A percentile compares a stretch with the other conserved stretches of the same genome.
phyloP scores from a whole-genome alignment of 495 filamentous ascomycete species.

The Cercophora newfieldiana region DNA sequence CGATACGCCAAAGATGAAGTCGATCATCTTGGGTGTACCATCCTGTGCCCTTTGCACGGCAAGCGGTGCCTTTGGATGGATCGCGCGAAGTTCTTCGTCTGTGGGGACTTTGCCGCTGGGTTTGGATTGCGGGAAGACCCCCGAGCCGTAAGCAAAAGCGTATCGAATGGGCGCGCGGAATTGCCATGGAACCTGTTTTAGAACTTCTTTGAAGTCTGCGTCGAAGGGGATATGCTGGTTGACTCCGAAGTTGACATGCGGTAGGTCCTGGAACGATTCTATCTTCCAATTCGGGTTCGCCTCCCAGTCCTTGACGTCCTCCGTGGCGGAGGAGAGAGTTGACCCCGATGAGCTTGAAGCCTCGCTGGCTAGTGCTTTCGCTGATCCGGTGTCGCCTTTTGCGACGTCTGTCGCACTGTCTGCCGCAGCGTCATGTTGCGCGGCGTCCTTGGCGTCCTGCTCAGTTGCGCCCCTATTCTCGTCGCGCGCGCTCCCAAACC shows the following conservation, averaged over 20 bases:
- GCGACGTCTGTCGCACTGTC: conserved; percentile 25
- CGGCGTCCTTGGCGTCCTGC: conserved; percentile 24
- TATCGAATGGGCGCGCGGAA: conserved; percentile 93
- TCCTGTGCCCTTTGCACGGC: conserved; percentile 80
- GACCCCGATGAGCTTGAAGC: conserved; percentile 34
- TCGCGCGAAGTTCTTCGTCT: conserved; percentile 54
- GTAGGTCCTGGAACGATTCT: conserved; percentile 80
- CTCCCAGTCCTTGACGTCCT: conserved; percentile 65
- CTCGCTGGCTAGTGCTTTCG: conserved; percentile 27
- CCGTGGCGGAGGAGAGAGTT: conserved; percentile 29
- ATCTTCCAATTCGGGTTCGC: conserved; percentile 74
- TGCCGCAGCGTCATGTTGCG: conserved; percentile 26
- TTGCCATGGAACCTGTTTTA: conserved; percentile 87
- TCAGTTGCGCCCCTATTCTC: conserved; percentile 11
- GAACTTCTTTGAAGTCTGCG: conserved; percentile 85
- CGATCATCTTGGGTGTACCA: conserved; percentile 91
- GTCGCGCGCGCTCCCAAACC: conserved; percentile 24
- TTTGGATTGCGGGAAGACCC: conserved; percentile 83
- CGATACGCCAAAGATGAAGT: conserved; percentile 95
- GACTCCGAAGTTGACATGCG: conserved; percentile 83
- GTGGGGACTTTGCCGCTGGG: conserved; percentile 42
- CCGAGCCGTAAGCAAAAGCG: conserved; percentile 95
- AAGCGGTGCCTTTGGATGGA: conserved; percentile 74
- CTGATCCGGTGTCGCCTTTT: conserved; percentile 28
- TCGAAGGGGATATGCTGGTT: conserved; percentile 96